Percentiles rank a stretch among this genome's conserved stretches.
These are phyloP conservation scores for Podaxis rugospora DNA, from an alignment of 768 basidiomycete species.

Conservation along the genomic window DNA sequence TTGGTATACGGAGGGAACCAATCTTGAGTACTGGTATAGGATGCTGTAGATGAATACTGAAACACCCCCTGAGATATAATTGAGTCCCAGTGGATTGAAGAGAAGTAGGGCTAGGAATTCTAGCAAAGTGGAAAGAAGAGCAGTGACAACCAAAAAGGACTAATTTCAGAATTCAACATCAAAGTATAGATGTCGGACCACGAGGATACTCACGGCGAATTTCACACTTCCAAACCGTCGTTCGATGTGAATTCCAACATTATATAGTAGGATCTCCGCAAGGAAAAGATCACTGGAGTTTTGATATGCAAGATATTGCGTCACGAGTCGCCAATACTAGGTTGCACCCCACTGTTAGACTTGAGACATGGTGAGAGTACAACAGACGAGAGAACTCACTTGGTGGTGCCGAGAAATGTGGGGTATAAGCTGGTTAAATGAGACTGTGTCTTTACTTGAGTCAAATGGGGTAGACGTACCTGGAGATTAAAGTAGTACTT, in stretches of 20 bases:
- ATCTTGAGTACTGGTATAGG: conserved; percentile 76
- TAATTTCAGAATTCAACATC: conserved; percentile 21
- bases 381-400: conserved; percentile 36
- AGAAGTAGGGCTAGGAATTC: conserved; percentile 65
- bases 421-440: conserved; percentile 59
- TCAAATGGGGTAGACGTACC: conserved; percentile 31
- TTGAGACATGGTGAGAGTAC: conserved; percentile 22
- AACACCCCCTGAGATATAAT: conserved; percentile 73
- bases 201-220: conserved; percentile 61
- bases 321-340: conserved; percentile 83
- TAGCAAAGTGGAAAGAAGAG: conserved; percentile 59
- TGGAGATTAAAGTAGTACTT: conserved; percentile 89
- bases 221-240: conserved; percentile 85
- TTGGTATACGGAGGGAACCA: conserved; percentile 72
- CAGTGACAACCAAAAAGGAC: conserved; percentile 76
- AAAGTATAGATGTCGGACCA: neutral
- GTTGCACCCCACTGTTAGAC: conserved; percentile 19
- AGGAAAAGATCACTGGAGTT: conserved; percentile 86
- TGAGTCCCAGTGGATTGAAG: conserved; percentile 64
- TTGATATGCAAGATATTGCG: conserved; percentile 72
- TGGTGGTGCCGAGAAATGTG: conserved; percentile 90
- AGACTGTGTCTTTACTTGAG: conserved; percentile 14
- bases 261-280: conserved; percentile 69
- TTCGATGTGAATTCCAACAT: conserved; percentile 68
- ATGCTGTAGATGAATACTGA: conserved; percentile 74